Base-by-base conservation (phyloP, 495 filamentous ascomycete species). In the Arthonia radiata region DNA sequence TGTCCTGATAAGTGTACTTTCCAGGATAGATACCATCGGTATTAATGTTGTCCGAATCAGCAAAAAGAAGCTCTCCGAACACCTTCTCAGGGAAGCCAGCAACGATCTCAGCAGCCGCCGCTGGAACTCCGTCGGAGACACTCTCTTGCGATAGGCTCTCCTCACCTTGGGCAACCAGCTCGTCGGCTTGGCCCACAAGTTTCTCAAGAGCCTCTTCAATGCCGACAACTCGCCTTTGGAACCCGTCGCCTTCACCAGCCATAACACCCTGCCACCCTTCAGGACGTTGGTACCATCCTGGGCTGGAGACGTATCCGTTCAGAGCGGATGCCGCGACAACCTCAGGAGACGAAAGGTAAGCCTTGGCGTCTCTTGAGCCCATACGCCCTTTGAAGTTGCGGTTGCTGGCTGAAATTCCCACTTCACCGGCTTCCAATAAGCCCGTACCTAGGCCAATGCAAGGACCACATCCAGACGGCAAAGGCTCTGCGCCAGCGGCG, bases 301-400 rank as follows among this genome's bases (percentile, higher is more conserved):
- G 75, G 1, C 81, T 75, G 2, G 61, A 52, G 25, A 93, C 79
- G 34, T 59, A 64, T 13, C 82, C 82, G 19, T 57, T 53, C 18
- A 92, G 47, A 4, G 82, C 82, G 34, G 72, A 80, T 0, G 83
- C 82, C 10, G 83, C 83, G 2, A 94, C 83, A 8, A 92, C 73
- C 35, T 92, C 82, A 3, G 86, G 83, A 33, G 69, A 80, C 5
- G 69, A 76, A 2, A 97, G 67, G 43, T 94, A 94, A 0, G 81
- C 79, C 35, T 78, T 72, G 0, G 80, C 78, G 4, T 80, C 67
- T 5, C 57, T 67, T 4, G 58, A 67, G 3, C 83, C 82, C 81
- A 92, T 91, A 13, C 83, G 65, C 0, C 79, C 82, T 49, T 86
- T 82, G 57, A 90, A 92, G 47, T 91, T 92, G 12, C 83, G 67